Conservation (phyloP, 495 filamentous ascomycete species). For the Talaromyces borbonicus region DNA sequence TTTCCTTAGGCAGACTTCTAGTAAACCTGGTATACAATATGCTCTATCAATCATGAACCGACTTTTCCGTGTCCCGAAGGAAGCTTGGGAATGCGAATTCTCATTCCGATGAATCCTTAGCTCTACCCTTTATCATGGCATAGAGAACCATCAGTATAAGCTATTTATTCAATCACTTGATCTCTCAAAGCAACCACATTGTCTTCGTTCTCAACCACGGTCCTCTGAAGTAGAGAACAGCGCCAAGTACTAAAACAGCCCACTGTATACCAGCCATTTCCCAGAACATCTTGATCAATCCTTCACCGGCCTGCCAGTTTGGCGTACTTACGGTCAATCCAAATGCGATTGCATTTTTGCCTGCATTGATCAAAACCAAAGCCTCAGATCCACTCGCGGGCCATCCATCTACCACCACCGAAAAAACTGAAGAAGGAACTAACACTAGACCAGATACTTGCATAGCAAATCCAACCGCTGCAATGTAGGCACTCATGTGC, state of each 20-base stretch:
- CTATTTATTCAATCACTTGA: too few relatives aligned
- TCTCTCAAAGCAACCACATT: not conserved
- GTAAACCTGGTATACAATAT: too few relatives aligned
- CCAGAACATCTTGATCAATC: constrained; percentile 28
- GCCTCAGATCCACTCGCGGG: constrained; percentile 21
- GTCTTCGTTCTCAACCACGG: constrained; percentile 21
- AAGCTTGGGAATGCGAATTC: too few relatives aligned
- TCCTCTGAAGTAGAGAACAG: constrained; percentile 25
- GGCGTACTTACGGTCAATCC: constrained; percentile 19
- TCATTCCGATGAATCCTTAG: too few relatives aligned
- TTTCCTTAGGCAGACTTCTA: too few relatives aligned
- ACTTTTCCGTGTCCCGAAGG: too few relatives aligned
- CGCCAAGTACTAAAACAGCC: constrained; percentile 20
- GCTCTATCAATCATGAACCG: too few relatives aligned
- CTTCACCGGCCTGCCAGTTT: constrained; percentile 22
- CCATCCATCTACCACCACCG: constrained; percentile 24
- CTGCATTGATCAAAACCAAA: constrained; percentile 25
- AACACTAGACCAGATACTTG: constrained; percentile 16
- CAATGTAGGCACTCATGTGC: constrained; percentile 13
- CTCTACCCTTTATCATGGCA: too few relatives aligned
- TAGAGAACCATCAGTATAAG: too few relatives aligned
- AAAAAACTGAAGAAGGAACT: constrained; percentile 25
- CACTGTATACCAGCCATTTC: constrained; percentile 30
- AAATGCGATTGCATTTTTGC: constrained; percentile 33
- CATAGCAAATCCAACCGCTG: constrained; percentile 20